These are phyloP conservation scores for Trichoderma afroharzianum DNA, from an alignment of 2,329 filamentous ascomycete genomes.

Conservation along the genomic window DNA sequence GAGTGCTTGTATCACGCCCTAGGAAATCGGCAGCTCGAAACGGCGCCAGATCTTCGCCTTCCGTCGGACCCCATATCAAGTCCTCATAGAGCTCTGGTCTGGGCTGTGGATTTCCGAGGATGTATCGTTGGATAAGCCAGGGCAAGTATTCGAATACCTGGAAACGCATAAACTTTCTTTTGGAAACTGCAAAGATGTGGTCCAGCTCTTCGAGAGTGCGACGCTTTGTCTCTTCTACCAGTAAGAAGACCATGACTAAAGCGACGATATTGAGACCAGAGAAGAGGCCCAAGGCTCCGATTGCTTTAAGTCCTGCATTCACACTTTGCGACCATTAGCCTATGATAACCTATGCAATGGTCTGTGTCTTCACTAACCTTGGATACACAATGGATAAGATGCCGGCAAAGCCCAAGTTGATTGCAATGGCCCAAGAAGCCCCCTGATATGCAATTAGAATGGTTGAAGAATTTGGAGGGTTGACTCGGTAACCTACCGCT, in stretches of 20 bases:
- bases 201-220: slow-evolving; percentile 40
- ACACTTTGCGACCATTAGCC: slow-evolving; percentile 19
- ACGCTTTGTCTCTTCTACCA: slow-evolving; percentile 42
- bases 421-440: slow-evolving; percentile 44
- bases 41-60: not conserved
- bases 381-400: slow-evolving; percentile 43
- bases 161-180: slow-evolving; percentile 37
- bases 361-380: slow-evolving; percentile 17
- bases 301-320: slow-evolving; percentile 25
- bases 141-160: slow-evolving; percentile 35
- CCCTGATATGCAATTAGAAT: slow-evolving; percentile 31
- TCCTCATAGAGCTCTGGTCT: slow-evolving; percentile 35
- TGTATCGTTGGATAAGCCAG: slow-evolving; percentile 31
- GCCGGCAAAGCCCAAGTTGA: slow-evolving; percentile 46
- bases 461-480: not conserved
- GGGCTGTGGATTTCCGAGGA: slow-evolving; percentile 22
- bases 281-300: slow-evolving; percentile 43
- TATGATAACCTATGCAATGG: not conserved
- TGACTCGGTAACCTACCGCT: slow-evolving; percentile 27
- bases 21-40: not conserved
- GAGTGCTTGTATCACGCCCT: not conserved
- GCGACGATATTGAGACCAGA: slow-evolving; percentile 45
- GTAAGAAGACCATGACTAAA: slow-evolving; percentile 42
- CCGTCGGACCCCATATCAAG: slow-evolving; percentile 28
- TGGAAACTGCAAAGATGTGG: slow-evolving; percentile 36